Conservation (phyloP, 805 yeast species). For the Suhomyces sp. region DNA sequence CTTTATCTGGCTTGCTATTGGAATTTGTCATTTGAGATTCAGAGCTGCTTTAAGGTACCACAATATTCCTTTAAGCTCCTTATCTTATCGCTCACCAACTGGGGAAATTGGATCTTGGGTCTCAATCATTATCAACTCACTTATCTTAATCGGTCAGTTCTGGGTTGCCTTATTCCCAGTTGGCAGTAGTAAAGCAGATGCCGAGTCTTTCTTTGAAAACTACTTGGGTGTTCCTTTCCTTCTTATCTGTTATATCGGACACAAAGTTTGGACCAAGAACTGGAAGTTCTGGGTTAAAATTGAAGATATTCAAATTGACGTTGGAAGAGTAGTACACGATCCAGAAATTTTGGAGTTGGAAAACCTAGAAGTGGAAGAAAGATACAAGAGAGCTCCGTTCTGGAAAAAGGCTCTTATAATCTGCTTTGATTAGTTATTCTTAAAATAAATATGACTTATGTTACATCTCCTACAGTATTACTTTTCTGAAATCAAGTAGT, state of each 20-base stretch:
- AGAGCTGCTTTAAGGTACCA: slow-evolving; percentile 26
- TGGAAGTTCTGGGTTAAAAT: slow-evolving; percentile 22
- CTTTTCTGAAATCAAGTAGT: too few relatives aligned
- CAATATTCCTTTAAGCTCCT: slow-evolving; percentile 20
- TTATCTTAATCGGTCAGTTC: slow-evolving; percentile 28
- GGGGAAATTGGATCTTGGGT: slow-evolving; percentile 25
- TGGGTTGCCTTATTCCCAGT: slow-evolving; percentile 29
- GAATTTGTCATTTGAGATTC: slow-evolving; percentile 29
- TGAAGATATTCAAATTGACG: slow-evolving; percentile 22
- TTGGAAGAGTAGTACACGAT: slow-evolving; percentile 23
- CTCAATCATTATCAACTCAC: slow-evolving; percentile 22
- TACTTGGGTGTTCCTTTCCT: slow-evolving; percentile 26
- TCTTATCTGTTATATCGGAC: slow-evolving; percentile 22
- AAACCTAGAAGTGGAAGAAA: slow-evolving; percentile 18
- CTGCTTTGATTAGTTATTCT: slow-evolving; percentile 10
- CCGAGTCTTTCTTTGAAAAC: slow-evolving; percentile 26
- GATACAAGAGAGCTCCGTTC: slow-evolving; percentile 12
- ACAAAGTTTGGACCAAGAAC: slow-evolving; percentile 21
- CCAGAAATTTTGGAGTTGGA: slow-evolving; percentile 24
- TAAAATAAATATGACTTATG: too few relatives aligned
- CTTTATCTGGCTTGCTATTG: slow-evolving; percentile 25
- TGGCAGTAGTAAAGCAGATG: slow-evolving; percentile 19
- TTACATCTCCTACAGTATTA: too few relatives aligned
- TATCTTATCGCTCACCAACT: slow-evolving; percentile 27
- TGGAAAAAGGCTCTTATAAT: slow-evolving; percentile 13